Conservation (phyloP, 2,329 filamentous ascomycete species). For the Tympanopsis confertula region DNA sequence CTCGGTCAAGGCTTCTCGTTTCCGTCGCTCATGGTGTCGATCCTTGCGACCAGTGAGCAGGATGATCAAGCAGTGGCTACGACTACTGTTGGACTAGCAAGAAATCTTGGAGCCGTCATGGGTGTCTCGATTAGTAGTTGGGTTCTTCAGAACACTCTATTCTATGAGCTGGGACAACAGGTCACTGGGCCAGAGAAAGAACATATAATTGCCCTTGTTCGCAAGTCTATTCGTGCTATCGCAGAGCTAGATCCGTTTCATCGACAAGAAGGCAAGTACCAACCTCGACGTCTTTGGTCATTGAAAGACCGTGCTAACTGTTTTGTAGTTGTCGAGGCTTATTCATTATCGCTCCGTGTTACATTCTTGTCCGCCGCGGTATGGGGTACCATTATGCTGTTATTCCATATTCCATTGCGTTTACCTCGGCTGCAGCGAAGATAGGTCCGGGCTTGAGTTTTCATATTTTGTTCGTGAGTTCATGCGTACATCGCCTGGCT, state of each 20-base stretch:
- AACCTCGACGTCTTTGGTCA: constrained; percentile 45
- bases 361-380: constrained; percentile 23
- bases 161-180: constrained; percentile 28
- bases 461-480: too few species aligned
- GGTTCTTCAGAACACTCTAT: constrained; percentile 38
- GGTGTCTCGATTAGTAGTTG: constrained; percentile 40
- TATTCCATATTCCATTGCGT: constrained; percentile 16
- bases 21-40: constrained; percentile 22
- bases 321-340: constrained; percentile 18
- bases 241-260: constrained; percentile 29
- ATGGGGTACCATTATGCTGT: constrained; percentile 18
- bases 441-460: constrained; percentile 1
- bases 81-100: constrained; percentile 35
- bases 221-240: constrained; percentile 7
- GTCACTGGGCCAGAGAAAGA: constrained; percentile 33
- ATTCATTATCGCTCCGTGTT: constrained; percentile 18
- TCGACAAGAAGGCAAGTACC: constrained; percentile 19
- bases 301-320: constrained; percentile 14
- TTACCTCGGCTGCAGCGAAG: constrained; percentile 15
- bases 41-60: constrained; percentile 24
- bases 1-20: constrained; percentile 26
- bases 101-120: constrained; percentile 39
- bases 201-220: constrained; percentile 10
- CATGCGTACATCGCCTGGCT: too few species aligned
- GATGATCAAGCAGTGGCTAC: constrained; percentile 30